phyloP scores from a whole-genome alignment of 179 eudicot genomes.

The Heliamphora ciliata region DNA sequence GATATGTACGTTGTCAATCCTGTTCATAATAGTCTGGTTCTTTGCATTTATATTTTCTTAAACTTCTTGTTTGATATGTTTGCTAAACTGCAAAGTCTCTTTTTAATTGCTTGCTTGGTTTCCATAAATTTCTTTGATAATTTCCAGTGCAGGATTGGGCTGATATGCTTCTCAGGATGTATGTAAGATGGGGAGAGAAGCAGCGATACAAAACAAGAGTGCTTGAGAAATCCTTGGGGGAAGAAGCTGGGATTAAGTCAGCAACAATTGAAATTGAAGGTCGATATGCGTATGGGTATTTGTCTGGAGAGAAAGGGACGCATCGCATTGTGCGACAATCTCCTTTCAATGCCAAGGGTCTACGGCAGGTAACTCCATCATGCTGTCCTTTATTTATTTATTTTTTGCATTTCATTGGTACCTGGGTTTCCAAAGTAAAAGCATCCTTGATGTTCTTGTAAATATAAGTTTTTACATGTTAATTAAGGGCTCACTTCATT shows the following conservation, averaged over 20 bases:
- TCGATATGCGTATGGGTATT: constrained; percentile 86
- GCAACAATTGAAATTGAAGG: constrained; percentile 89
- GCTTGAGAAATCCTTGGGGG: constrained; percentile 81
- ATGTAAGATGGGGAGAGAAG: constrained; percentile 94
- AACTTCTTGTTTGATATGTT: constrained; percentile 12
- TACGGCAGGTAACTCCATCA: constrained; percentile 65
- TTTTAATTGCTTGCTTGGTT: constrained; percentile 16
- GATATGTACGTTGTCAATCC: background rate
- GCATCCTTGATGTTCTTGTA: background rate
- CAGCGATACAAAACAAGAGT: constrained; percentile 79
- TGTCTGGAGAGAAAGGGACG: constrained; percentile 94
- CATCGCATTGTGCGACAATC: constrained; percentile 90
- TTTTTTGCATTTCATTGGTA: background rate
- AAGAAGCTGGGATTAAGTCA: constrained; percentile 97
- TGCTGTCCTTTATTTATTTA: background rate
- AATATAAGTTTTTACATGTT: background rate
- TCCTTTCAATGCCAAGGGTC: constrained; percentile 90
- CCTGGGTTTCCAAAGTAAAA: background rate
- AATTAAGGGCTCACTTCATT: background rate
- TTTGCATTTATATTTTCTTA: background rate
- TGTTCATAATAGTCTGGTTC: background rate
- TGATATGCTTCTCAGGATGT: constrained; percentile 98
- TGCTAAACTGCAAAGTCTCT: background rate
- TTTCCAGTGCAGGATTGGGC: constrained; percentile 99
- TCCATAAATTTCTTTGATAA: constrained; percentile 54